Percentiles rank a stretch among this genome's conserved stretches.
Evolutionary conservation across 768 basidiomycete genomes (phyloP).

Genomic region (Panellus pusillus): DNA sequence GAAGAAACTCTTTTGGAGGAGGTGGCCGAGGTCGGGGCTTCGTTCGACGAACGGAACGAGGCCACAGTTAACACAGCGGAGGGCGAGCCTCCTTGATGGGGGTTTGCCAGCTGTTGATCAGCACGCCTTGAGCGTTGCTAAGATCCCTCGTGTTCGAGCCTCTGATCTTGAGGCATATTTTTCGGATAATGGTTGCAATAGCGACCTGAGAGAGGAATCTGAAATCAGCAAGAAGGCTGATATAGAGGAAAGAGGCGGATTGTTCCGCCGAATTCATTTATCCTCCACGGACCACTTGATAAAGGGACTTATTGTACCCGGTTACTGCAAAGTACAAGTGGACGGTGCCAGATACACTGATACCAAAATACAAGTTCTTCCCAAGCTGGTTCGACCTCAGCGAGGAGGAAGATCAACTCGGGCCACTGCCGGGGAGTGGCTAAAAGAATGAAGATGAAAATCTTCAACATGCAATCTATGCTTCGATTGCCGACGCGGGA

Average conservation of each 20-base stretch:
- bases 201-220: too few relatives aligned
- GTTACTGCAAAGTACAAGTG: background rate
- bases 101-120: background rate
- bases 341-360: background rate
- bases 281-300: too few relatives aligned
- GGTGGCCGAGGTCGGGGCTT: constrained; percentile 7
- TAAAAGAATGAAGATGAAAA: background rate
- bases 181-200: too few relatives aligned
- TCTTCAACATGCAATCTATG: background rate
- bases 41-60: background rate
- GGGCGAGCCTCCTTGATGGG: constrained; percentile 1
- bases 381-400: constrained; percentile 11
- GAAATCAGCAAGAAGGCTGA: background rate
- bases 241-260: background rate
- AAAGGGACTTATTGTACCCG: background rate
- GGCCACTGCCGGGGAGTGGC: constrained; percentile 1
- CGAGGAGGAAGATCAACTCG: constrained; percentile 4
- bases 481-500: too few relatives aligned
- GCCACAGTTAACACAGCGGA: constrained; percentile 2
- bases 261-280: too few relatives aligned
- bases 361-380: background rate
- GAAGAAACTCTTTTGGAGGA: background rate
- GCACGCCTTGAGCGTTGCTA: constrained; percentile 2
- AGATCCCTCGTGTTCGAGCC: background rate
- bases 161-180: constrained; percentile 2